These are phyloP conservation scores for Phaeosphaeria sp. DNA, from an alignment of 2,329 filamentous ascomycete genomes.

Conservation along the genomic window DNA sequence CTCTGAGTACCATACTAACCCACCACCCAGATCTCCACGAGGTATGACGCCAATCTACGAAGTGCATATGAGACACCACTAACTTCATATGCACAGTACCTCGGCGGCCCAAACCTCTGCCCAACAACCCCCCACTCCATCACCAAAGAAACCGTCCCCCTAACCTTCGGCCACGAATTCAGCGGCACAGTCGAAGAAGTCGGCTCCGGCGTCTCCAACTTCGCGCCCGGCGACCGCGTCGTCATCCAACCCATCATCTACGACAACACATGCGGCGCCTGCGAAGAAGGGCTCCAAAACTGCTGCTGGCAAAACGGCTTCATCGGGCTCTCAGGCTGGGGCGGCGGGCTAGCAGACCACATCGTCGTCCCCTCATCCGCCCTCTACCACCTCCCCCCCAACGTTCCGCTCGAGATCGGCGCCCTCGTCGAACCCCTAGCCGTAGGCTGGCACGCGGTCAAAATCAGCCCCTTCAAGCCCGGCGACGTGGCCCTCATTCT, in stretches of 20 bases:
- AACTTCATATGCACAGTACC: no score
- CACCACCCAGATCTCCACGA: conserved; percentile 52
- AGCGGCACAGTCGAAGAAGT: conserved; percentile 60
- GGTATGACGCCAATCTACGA: no score
- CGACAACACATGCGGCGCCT: conserved; percentile 60
- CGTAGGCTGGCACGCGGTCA: conserved; percentile 64
- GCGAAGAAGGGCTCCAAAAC: conserved; percentile 60
- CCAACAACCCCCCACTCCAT: conserved; percentile 62
- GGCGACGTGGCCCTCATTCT: conserved; percentile 58
- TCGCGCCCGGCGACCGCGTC: conserved; percentile 58
- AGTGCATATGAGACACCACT: no score
- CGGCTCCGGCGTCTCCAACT: conserved; percentile 57
- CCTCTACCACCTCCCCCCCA: conserved; percentile 58
- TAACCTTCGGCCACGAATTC: conserved; percentile 63
- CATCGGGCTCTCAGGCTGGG: conserved; percentile 60
- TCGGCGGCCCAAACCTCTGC: conserved; percentile 56
- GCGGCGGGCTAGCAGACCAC: conserved; percentile 60
- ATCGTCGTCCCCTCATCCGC: conserved; percentile 58
- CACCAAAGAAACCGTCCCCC: conserved; percentile 59
- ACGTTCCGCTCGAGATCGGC: conserved; percentile 59
- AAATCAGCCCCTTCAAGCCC: conserved; percentile 56
- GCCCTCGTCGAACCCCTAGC: conserved; percentile 63
- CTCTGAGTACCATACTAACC: neutral
- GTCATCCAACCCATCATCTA: conserved; percentile 63
- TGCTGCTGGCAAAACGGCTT: conserved; percentile 64